These are phyloP conservation scores for Mycena maculata DNA, from an alignment of 768 basidiomycete genomes.

Conservation along the genomic window DNA sequence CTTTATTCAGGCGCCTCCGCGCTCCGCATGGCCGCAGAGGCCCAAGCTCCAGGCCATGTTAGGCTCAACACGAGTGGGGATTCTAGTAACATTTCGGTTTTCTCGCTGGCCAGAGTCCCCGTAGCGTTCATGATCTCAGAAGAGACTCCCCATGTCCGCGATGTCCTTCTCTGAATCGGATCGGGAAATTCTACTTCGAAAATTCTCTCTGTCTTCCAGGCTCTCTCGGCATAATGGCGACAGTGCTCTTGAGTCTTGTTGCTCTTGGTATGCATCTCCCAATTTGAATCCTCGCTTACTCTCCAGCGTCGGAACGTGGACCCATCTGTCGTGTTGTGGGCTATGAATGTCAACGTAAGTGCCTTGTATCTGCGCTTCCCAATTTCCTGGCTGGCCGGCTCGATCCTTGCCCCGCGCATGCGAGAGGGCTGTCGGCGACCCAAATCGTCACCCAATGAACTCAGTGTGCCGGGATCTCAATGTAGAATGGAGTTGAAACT, in stretches of 20 bases:
- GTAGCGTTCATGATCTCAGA: background rate
- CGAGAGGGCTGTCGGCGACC: slow-evolving; percentile 7
- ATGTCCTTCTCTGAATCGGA: no score
- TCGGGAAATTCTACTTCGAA: no score
- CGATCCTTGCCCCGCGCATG: slow-evolving; percentile 9
- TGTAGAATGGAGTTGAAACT: slow-evolving; percentile 14
- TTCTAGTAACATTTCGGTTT: background rate
- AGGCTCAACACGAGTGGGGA: background rate
- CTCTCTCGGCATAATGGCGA: background rate
- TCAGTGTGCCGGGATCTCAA: slow-evolving; percentile 12
- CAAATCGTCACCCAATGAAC: slow-evolving; percentile 5
- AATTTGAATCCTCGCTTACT: slow-evolving; percentile 4
- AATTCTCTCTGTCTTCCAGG: no score
- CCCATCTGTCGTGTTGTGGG: background rate
- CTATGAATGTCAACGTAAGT: background rate
- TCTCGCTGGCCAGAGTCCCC: background rate
- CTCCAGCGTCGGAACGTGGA: slow-evolving; percentile 13
- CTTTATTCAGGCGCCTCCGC: background rate
- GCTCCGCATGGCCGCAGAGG: background rate
- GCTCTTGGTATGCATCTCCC: background rate
- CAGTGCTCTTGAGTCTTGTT: slow-evolving; percentile 12
- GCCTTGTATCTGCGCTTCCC: background rate
- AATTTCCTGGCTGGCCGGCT: slow-evolving; percentile 7
- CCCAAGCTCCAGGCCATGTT: background rate
- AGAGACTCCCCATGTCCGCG: background rate